These are phyloP conservation scores for Kandelia obovata DNA, from an alignment of 345 rosid genomes.

Conservation along the genomic window DNA sequence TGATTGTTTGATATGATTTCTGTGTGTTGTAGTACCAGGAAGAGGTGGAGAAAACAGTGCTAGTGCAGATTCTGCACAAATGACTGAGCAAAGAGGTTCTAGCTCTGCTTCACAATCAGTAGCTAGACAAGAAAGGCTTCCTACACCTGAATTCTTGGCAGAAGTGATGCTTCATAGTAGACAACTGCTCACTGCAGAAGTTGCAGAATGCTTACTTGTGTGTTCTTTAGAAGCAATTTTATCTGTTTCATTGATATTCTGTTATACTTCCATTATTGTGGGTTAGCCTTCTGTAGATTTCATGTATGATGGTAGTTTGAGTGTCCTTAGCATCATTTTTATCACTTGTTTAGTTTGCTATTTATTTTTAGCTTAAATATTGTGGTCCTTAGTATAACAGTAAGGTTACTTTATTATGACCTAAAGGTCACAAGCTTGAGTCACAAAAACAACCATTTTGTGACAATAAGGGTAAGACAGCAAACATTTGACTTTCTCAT, in stretches of 20 bases:
- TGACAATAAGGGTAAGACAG: too few species aligned
- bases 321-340: neutral
- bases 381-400: neutral
- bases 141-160: constrained; percentile 68
- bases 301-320: neutral
- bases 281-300: neutral
- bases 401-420: neutral
- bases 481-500: too few species aligned
- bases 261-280: constrained; percentile 3
- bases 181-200: constrained; percentile 56
- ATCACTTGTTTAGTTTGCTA: neutral
- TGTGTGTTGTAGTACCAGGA: constrained; percentile 32
- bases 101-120: constrained; percentile 29
- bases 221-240: constrained; percentile 14
- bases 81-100: constrained; percentile 36
- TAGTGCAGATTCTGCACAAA: constrained; percentile 27
- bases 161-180: constrained; percentile 55
- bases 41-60: constrained; percentile 34
- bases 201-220: constrained; percentile 54
- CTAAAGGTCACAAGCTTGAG: too few species aligned
- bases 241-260: constrained; percentile 7
- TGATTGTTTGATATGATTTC: constrained; percentile 13
- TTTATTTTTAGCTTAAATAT: neutral
- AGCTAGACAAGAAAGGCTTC: constrained; percentile 45
- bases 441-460: too few species aligned